Conservation (phyloP, 2,329 filamentous ascomycete species). For the Xylariaceae sp. region DNA sequence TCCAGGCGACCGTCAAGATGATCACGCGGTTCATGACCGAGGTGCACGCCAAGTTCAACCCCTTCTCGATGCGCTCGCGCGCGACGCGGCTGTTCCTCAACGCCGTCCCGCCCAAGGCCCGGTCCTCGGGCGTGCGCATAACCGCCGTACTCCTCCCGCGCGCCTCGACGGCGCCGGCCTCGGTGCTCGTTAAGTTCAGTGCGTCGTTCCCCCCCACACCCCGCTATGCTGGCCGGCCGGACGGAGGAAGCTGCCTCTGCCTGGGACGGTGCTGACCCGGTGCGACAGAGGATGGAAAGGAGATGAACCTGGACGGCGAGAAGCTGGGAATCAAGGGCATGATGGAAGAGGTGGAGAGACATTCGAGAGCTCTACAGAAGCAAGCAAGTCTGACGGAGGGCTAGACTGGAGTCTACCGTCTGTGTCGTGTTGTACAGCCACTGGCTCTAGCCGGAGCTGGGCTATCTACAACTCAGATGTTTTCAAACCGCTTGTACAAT, state of each 20-base stretch:
- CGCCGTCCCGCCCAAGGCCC: conserved; percentile 71
- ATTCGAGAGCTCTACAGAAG: conserved; percentile 75
- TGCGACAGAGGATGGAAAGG: conserved; percentile 79
- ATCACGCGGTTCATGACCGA: conserved; percentile 82
- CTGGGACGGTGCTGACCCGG: background rate
- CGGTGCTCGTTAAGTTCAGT: conserved; percentile 82
- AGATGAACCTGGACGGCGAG: conserved; percentile 74
- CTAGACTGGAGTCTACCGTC: no score
- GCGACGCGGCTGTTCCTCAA: conserved; percentile 84
- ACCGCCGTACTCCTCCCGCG: conserved; percentile 69
- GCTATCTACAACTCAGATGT: no score
- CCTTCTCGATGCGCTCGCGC: conserved; percentile 72
- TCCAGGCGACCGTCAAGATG: conserved; percentile 55
- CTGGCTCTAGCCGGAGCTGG: no score
- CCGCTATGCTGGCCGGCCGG: background rate
- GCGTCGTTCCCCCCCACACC: conserved; percentile 28
- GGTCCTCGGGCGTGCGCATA: conserved; percentile 66
- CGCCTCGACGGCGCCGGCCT: conserved; percentile 58
- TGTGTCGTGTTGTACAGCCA: no score
- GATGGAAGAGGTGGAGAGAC: conserved; percentile 80
- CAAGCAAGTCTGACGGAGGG: conserved; percentile 70
- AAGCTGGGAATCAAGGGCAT: conserved; percentile 80
- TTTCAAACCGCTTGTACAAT: no score
- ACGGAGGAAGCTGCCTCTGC: background rate
- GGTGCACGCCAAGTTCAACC: conserved; percentile 85